Evolutionary conservation across 352 stramenopile genomes (phyloP).

Genomic region (Globisporangium spinosum): DNA sequence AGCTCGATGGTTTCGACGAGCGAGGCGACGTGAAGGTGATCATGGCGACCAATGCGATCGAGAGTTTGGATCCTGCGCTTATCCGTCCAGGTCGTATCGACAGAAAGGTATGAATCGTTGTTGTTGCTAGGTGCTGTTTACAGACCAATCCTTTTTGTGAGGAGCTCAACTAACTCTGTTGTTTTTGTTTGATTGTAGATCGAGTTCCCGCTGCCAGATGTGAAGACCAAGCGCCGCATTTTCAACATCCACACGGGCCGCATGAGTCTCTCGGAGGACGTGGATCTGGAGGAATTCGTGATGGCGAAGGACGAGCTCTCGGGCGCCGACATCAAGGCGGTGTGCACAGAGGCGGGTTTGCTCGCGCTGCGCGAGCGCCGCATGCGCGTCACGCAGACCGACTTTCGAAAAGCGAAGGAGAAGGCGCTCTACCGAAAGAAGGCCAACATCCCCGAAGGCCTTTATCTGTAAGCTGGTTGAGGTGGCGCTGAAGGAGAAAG

Average conservation of each 20-base stretch:
- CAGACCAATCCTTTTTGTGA: neutral
- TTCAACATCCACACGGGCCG: conserved; percentile 99
- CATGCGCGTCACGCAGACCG: conserved; percentile 99
- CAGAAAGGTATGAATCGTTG: conserved; percentile 85
- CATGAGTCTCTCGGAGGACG: conserved; percentile 98
- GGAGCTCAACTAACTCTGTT: conserved; percentile 11
- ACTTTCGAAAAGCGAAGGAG: conserved; percentile 99
- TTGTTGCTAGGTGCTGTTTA: neutral
- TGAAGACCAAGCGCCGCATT: conserved; percentile 99
- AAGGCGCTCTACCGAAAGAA: conserved; percentile 99
- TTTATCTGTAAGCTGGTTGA: conserved; percentile 92
- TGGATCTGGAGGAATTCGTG: conserved; percentile 99
- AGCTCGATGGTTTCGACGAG: conserved; percentile 99
- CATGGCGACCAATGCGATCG: conserved; percentile 99
- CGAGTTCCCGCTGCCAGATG: conserved; percentile 99
- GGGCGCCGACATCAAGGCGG: conserved; percentile 99
- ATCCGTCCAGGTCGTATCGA: conserved; percentile 99
- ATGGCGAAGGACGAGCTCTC: conserved; percentile 99
- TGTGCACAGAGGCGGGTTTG: conserved; percentile 99
- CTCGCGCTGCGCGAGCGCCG: conserved; percentile 97
- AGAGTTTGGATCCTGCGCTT: conserved; percentile 97
- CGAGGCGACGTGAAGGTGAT: conserved; percentile 99
- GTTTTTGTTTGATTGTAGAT: conserved; percentile 70
- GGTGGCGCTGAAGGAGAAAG: neutral
- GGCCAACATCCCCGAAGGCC: conserved; percentile 98